Conservation (phyloP, 352 stramenopile genomes). For the Globisporangium splendens region DNA sequence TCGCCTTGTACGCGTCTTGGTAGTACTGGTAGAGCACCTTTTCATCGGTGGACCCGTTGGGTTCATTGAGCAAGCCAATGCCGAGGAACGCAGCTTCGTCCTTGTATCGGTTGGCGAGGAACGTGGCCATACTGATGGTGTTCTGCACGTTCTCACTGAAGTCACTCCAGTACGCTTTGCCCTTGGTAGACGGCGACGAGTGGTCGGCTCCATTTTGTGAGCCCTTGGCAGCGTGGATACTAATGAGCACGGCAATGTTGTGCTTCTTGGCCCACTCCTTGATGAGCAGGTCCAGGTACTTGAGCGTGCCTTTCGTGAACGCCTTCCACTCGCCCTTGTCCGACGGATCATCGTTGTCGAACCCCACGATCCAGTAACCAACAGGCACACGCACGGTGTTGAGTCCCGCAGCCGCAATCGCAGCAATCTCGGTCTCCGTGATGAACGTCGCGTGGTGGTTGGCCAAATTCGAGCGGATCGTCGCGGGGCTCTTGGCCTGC, state of each 20-base stretch:
- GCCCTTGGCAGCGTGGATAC: constrained; percentile 62
- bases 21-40: constrained; percentile 78
- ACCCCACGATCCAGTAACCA: constrained; percentile 77
- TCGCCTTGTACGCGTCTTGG: constrained; percentile 52
- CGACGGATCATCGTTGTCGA: constrained; percentile 50
- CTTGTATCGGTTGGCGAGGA: too few relatives aligned
- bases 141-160: constrained; percentile 60
- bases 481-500: constrained; percentile 25
- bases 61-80: constrained; percentile 74
- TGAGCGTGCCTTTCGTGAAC: constrained; percentile 38
- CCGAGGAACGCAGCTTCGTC: too few relatives aligned
- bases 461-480: constrained; percentile 40
- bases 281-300: constrained; percentile 49
- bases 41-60: constrained; percentile 40
- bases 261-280: constrained; percentile 37
- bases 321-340: constrained; percentile 37
- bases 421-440: constrained; percentile 59
- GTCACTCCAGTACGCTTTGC: constrained; percentile 39
- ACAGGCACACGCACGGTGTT: constrained; percentile 82
- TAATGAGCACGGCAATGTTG: constrained; percentile 56
- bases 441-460: constrained; percentile 64
- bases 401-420: constrained; percentile 56
- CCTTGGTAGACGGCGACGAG: constrained; percentile 45
- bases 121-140: constrained; percentile 41
- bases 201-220: constrained; percentile 77